Evolutionary conservation across 306 rosid species (phyloP).

Genomic region (Arachis stenosperma): DNA sequence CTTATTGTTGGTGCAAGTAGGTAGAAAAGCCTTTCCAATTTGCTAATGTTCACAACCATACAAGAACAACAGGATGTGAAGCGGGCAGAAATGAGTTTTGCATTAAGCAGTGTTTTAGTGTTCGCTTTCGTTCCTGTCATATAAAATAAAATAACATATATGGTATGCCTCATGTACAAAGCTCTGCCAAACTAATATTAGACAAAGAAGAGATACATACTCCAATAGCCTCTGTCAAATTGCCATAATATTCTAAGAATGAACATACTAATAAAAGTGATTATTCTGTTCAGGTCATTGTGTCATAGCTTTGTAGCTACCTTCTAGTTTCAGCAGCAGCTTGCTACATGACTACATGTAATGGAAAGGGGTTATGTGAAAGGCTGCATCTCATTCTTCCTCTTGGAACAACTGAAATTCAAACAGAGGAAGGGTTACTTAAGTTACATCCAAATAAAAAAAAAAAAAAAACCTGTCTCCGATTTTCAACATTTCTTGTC

Average conservation of each 20-base stretch:
- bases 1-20: constrained; percentile 54
- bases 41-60: constrained; percentile 55
- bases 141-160: not conserved
- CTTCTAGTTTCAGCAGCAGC: not conserved
- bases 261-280: not conserved
- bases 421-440: not conserved
- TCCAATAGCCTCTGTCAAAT: constrained; percentile 74
- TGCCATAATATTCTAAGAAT: constrained; percentile 42
- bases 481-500: constrained; percentile 24
- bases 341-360: constrained; percentile 17
- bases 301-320: not conserved
- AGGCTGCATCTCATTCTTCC: constrained; percentile 21
- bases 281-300: no score
- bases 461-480: not conserved
- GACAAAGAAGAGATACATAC: constrained; percentile 62
- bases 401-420: constrained; percentile 15
- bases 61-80: constrained; percentile 18
- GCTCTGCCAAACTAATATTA: constrained; percentile 22
- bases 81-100: not conserved
- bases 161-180: not conserved
- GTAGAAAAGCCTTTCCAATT: constrained; percentile 86
- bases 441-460: not conserved
- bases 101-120: constrained; percentile 37
- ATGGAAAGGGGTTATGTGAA: not conserved
- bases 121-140: constrained; percentile 78